These are phyloP conservation scores for Tolypocladium sp. DNA, from an alignment of 2,329 filamentous ascomycete genomes.

Conservation along the genomic window DNA sequence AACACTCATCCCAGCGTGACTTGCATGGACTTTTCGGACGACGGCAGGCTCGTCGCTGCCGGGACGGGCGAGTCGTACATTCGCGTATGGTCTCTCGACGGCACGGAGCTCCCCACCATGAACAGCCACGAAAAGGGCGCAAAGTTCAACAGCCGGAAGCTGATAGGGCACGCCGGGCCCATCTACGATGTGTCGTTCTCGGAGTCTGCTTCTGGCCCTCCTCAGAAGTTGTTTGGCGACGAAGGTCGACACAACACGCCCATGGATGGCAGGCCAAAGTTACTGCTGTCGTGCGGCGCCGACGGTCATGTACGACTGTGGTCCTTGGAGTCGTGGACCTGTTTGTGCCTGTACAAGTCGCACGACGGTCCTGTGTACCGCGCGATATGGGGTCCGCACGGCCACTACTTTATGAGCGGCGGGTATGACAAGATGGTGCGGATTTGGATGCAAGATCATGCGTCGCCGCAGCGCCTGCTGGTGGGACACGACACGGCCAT, in stretches of 20 bases:
- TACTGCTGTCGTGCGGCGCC: conserved; percentile 77
- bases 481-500: conserved; percentile 90
- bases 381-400: conserved; percentile 81
- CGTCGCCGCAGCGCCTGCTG: conserved; percentile 78
- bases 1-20: conserved; percentile 51
- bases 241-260: conserved; percentile 30
- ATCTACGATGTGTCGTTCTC: conserved; percentile 89
- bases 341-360: conserved; percentile 86
- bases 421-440: conserved; percentile 86
- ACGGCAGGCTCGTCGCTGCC: conserved; percentile 76
- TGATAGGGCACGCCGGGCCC: conserved; percentile 84
- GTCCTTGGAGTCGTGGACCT: conserved; percentile 88
- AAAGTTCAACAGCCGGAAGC: conserved; percentile 55
- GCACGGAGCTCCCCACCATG: conserved; percentile 65
- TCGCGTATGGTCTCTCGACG: conserved; percentile 85
- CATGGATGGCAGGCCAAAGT: conserved; percentile 52
- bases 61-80: conserved; percentile 95
- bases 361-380: conserved; percentile 87
- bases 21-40: conserved; percentile 93
- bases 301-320: conserved; percentile 86
- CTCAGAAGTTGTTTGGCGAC: conserved; percentile 39
- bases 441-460: conserved; percentile 87
- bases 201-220: conserved; percentile 50
- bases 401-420: conserved; percentile 86
- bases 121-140: conserved; percentile 48